These are phyloP conservation scores for Lecanicillium sp. DNA, from an alignment of 2,329 filamentous ascomycete species.

Conservation along the genomic window DNA sequence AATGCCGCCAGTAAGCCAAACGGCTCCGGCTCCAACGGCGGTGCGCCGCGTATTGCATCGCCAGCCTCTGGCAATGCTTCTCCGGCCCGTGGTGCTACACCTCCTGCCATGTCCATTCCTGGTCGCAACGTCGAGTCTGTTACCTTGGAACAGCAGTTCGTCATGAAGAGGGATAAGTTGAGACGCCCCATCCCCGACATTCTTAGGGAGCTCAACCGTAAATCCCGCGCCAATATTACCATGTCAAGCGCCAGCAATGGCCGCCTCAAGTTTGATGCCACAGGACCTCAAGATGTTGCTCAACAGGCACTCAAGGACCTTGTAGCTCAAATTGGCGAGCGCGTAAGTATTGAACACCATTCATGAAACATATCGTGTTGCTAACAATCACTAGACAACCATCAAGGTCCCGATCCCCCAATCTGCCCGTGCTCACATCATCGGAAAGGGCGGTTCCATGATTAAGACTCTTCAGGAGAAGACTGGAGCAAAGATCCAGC, in stretches of 20 bases:
- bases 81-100: constrained; percentile 22
- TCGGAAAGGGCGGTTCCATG: constrained; percentile 82
- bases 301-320: constrained; percentile 85
- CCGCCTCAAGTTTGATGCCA: constrained; percentile 73
- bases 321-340: constrained; percentile 75
- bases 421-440: constrained; percentile 80
- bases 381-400: constrained; percentile 27
- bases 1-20: constrained; percentile 43
- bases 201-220: constrained; percentile 85
- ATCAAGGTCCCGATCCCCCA: constrained; percentile 74
- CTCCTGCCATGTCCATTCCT: constrained; percentile 65
- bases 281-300: constrained; percentile 74
- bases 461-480: constrained; percentile 87
- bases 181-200: constrained; percentile 81
- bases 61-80: constrained; percentile 52
- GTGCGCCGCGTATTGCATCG: constrained; percentile 50
- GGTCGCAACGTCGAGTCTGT: constrained; percentile 76
- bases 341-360: constrained; percentile 1
- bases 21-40: constrained; percentile 46
- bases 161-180: constrained; percentile 68
- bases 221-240: constrained; percentile 78
- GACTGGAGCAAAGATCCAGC: constrained; percentile 82
- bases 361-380: neutral
- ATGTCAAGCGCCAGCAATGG: constrained; percentile 67
- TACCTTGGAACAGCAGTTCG: constrained; percentile 64